Base-by-base conservation (phyloP, 768 basidiomycete genomes). In the Sistotremastrum niveocremeum region DNA sequence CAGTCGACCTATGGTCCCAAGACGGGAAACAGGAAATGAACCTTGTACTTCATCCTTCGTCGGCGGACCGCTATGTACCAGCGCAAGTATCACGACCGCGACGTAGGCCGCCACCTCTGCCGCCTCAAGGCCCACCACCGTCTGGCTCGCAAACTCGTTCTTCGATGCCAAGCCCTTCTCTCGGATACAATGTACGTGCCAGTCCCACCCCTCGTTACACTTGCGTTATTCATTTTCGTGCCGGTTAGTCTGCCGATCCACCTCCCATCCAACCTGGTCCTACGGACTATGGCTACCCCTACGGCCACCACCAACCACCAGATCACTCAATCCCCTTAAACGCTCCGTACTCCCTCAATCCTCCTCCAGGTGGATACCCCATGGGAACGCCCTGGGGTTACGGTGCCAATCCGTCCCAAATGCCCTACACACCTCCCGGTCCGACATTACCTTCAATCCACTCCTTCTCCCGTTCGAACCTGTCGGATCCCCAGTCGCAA, bases 1-100 rank as follows among this genome's bases (percentile, higher is more conserved):
- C 86, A 11, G 88, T 88, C n/a, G 91, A 95, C 64, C 66, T 97
- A 2, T 94, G 89, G 85, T 87, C 86, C 0, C 72, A 70, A 39
- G 88, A 91, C 54, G 83, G 78, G 9, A 77, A 72, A 52, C 73
- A 79, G 32, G 87, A 94, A 57, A 82, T 83, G 68, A 94, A 94
- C 60, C 76, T 94, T 10, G 87, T 95, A 38, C 69, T 87, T 20
- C 88, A 90, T 57, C 87, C 90, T 0, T 83, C 83, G 1, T 78
- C 87, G 4, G 67, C 76, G 34, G 84, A 87, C 57, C 76, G 84
- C 44, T 83, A 79, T 60, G 69, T 76, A n/a, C 72, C 82, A 2
- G 57, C 61, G 1, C 56, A 63, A 42, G 57, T 60, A 2, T 39
- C 39, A 11, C 52, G 32, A 39, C 57, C 40, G 39, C 56, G 37